Base-by-base conservation (phyloP, 2,329 filamentous ascomycete genomes). In the Beauveria caledonica region DNA sequence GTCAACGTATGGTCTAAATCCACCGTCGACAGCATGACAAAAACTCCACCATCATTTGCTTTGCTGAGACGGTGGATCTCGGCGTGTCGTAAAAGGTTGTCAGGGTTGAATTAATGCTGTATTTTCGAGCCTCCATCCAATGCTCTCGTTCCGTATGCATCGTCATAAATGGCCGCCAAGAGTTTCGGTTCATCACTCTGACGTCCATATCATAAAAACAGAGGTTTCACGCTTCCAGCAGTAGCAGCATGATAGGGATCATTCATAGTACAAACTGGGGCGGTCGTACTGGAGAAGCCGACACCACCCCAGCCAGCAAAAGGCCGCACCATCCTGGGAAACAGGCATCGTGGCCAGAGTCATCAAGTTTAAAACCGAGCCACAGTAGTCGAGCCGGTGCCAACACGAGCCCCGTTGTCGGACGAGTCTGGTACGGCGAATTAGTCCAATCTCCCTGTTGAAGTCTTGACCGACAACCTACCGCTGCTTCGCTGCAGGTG, bases 401-500 rank as follows among this genome's bases (percentile, higher is more conserved):
- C 71, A 19, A 74, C 71, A 40, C 75, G 75, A 21, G 73, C 71
- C 45, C 72, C 75, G 52, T 73, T 76, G 58, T 78, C 76, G 15
- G 76, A 78, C 19, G 76, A 77, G 64, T 78, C 76, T 77, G 57
- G 13, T 11, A 15, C 9, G 1, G 19, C 25, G 19, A 50, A n/a
- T 59, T 52, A 62, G 54, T 60, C 19, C 45, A 46, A 36, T 17
- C 15, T 36, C 13, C 39, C 33, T 21, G 27, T 23, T 17, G 29
- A 19, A 10, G 45, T n/a, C n/a, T 57, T 19, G 45, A 25, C 51
- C 10, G 33, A 27, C 45, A 29, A 76, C 80, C 72, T 74, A 83
- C 82, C 84, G 70, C 84, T 87, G 60, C 82, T 80, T 62, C 84
- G 79, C 64, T 83, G 80, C 70, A 80, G 79, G 68, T 87, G 85